These are phyloP conservation scores for Amaranthus palmeri DNA, from an alignment of 148 eudicot species.

Conservation along the genomic window DNA sequence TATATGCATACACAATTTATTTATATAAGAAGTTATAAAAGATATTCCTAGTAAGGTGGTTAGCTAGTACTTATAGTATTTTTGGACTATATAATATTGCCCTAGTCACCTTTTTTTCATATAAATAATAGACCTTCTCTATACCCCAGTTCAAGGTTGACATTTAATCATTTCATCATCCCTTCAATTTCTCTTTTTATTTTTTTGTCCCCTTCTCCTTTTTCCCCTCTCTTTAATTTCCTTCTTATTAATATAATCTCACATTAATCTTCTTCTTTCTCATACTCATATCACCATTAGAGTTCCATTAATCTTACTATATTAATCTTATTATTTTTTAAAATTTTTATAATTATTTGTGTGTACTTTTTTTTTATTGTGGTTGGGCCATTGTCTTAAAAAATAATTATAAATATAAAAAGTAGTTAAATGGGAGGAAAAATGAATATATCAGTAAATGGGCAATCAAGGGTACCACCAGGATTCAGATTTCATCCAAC, in stretches of 20 bases:
- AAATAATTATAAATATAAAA: not conserved
- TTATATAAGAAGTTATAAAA: not conserved
- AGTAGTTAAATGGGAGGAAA: constrained; percentile 19
- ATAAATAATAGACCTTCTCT: constrained; percentile 22
- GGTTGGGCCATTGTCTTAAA: not conserved
- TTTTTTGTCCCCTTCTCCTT: constrained; percentile 1
- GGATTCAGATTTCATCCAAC: constrained; percentile 77
- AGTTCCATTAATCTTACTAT: not conserved
- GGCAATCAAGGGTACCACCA: constrained; percentile 64
- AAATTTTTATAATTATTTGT: not conserved
- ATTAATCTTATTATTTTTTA: not conserved
- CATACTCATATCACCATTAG: not conserved
- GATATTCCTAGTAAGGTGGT: constrained; percentile 3
- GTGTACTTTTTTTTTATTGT: not conserved
- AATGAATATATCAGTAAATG: constrained; percentile 59
- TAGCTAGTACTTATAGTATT: not conserved
- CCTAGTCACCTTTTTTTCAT: constrained; percentile 12
- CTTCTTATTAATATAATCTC: not conserved
- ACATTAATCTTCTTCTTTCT: constrained; percentile 1
- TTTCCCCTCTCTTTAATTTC: not conserved
- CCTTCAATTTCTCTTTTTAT: constrained; percentile 2
- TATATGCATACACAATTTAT: not conserved
- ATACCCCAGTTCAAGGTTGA: constrained; percentile 31
- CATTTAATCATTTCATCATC: constrained; percentile 20
- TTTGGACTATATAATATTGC: constrained; percentile 10